phyloP scores from a whole-genome alignment of 2,329 filamentous ascomycete species.

The Septoria petroselini region DNA sequence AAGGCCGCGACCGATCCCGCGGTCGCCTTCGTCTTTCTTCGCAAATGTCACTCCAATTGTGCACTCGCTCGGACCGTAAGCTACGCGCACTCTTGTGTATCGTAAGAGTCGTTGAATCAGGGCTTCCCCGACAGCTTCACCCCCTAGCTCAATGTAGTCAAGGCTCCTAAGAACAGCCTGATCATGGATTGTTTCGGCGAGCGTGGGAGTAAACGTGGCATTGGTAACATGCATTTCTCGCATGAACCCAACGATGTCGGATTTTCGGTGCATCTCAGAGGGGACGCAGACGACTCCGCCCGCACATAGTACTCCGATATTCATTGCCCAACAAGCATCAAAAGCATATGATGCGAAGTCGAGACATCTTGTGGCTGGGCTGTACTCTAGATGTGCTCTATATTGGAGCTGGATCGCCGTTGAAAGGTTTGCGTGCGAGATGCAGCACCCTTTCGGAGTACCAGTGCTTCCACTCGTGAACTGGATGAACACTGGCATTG shows the following conservation, averaged over 20 bases:
- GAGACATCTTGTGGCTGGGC: slow-evolving; percentile 15
- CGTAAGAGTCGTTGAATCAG: not conserved
- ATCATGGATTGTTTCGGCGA: not conserved
- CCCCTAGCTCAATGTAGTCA: not conserved
- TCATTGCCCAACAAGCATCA: slow-evolving; percentile 17
- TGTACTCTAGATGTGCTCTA: slow-evolving; percentile 4
- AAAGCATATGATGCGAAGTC: slow-evolving; percentile 29
- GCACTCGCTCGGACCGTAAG: slow-evolving; percentile 5
- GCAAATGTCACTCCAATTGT: slow-evolving; percentile 2
- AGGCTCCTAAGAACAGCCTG: slow-evolving; percentile 1
- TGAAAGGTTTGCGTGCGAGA: slow-evolving; percentile 11
- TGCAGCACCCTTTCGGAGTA: slow-evolving; percentile 8
- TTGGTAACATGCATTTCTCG: not conserved
- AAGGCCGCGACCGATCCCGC: not conserved
- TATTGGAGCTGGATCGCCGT: slow-evolving; percentile 2
- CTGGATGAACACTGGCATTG: slow-evolving; percentile 6
- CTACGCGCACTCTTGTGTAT: not conserved
- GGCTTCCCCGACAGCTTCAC: not conserved
- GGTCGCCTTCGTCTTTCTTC: slow-evolving; percentile 3
- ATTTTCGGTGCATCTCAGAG: slow-evolving; percentile 2
- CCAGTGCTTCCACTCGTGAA: slow-evolving; percentile 15
- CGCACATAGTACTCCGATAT: not conserved
- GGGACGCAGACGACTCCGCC: slow-evolving; percentile 5
- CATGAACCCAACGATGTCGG: not conserved
- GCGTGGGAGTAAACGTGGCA: not conserved